phyloP scores from a whole-genome alignment of 768 basidiomycete genomes.

The Galerina marginata region DNA sequence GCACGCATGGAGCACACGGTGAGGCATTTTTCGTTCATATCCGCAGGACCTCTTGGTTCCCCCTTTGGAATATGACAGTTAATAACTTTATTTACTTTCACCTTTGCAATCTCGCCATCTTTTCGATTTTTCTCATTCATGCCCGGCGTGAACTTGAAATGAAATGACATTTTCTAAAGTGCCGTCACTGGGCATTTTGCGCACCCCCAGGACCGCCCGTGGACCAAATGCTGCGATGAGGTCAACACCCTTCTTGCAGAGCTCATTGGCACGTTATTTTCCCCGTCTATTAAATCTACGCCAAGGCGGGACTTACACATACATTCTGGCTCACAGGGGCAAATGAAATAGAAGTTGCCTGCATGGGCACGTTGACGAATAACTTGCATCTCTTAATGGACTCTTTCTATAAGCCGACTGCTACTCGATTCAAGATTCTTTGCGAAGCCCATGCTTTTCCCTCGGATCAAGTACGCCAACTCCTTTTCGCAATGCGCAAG shows the following conservation, averaged over 20 bases:
- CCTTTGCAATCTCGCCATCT: conserved; percentile 6
- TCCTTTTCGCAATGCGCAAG: conserved; percentile 11
- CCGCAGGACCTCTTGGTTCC: not conserved
- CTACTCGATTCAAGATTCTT: conserved; percentile 87
- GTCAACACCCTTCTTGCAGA: conserved; percentile 79
- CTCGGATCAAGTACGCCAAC: conserved; percentile 83
- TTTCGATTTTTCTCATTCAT: conserved; percentile 21
- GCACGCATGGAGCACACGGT: conserved; percentile 80
- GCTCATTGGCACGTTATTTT: conserved; percentile 69
- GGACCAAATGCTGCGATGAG: conserved; percentile 78
- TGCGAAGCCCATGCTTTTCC: conserved; percentile 96
- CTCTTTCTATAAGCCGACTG: conserved; percentile 90
- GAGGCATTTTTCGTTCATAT: conserved; percentile 26
- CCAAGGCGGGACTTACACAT: conserved; percentile 24
- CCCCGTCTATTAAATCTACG: conserved; percentile 13
- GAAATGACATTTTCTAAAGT: conserved; percentile 45
- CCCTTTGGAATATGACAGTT: conserved; percentile 11
- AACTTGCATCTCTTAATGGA: conserved; percentile 97
- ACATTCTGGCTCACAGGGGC: conserved; percentile 61
- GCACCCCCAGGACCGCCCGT: conserved; percentile 84
- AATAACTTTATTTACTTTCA: conserved; percentile 11
- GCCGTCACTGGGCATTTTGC: conserved; percentile 89
- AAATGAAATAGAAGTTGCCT: conserved; percentile 87
- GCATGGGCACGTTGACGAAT: conserved; percentile 93
- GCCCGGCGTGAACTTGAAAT: conserved; percentile 17